A percentile compares a stretch with the other conserved stretches of the same genome.
Evolutionary conservation across 306 rosid species (phyloP).

Genomic region (Trifolium pratense): DNA sequence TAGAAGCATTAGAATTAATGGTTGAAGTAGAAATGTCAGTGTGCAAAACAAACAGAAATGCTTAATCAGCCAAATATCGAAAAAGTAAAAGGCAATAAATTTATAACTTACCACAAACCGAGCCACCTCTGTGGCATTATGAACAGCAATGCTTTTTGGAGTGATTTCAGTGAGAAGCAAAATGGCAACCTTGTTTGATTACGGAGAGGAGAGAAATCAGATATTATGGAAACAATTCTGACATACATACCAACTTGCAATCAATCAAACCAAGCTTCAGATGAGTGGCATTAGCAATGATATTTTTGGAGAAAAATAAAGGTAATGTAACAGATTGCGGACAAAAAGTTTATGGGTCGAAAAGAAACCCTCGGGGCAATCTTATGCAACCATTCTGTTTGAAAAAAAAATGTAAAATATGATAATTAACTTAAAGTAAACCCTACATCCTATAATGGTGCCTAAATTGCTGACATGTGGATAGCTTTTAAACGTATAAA

Average conservation of each 20-base stretch:
- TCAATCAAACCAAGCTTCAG: constrained; percentile 18
- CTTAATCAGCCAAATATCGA: constrained; percentile 17
- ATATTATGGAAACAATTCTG: constrained; percentile 9
- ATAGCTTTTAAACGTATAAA: constrained; percentile 29
- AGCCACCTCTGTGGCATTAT: constrained; percentile 95
- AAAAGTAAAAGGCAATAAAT: constrained; percentile 16
- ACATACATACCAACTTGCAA: constrained; percentile 6
- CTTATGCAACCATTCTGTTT: constrained; percentile 16
- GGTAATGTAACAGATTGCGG: neutral
- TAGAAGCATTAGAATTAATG: constrained; percentile 53
- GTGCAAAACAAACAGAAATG: constrained; percentile 33
- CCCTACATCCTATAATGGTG: constrained; percentile 12
- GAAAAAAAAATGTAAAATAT: constrained; percentile 1
- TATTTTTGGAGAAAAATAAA: constrained; percentile 8
- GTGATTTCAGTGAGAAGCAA: constrained; percentile 99
- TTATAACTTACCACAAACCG: constrained; percentile 88
- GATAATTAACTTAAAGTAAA: neutral
- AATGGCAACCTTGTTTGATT: constrained; percentile 80
- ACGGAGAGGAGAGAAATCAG: constrained; percentile 32
- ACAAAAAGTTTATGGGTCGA: neutral
- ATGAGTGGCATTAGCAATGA: constrained; percentile 4
- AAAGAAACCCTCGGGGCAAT: neutral
- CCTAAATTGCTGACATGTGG: constrained; percentile 4
- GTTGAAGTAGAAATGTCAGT: constrained; percentile 31
- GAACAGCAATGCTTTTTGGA: constrained; percentile 97